Evolutionary conservation across 805 yeast species (phyloP).

Genomic region (Wickerhamomyces ciferrii): DNA sequence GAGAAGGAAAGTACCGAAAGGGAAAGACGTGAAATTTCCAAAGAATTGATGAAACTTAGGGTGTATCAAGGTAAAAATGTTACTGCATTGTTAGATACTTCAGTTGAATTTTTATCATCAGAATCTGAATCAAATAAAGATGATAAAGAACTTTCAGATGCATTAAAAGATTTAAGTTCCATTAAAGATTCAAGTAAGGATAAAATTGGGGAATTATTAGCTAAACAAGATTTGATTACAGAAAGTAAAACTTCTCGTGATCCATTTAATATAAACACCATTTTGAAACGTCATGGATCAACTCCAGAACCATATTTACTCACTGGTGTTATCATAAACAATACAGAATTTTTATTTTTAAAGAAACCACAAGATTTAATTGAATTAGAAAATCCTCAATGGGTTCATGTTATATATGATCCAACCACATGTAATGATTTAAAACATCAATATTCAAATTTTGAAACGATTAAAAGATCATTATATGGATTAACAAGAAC

Average conservation of each 20-base stretch:
- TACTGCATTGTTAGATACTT: slow-evolving; percentile 16
- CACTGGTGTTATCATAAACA: slow-evolving; percentile 29
- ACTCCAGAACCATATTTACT: slow-evolving; percentile 32
- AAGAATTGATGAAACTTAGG: slow-evolving; percentile 19
- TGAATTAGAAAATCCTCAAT: slow-evolving; percentile 7
- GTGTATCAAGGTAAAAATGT: slow-evolving; percentile 28
- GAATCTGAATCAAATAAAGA: slow-evolving; percentile 1
- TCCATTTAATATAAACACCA: slow-evolving; percentile 20
- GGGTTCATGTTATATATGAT: slow-evolving; percentile 27
- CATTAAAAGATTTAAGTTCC: slow-evolving; percentile 17
- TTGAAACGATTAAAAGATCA: slow-evolving; percentile 20
- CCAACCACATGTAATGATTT: slow-evolving; percentile 23
- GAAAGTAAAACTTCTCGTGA: slow-evolving; percentile 13
- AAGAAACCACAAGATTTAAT: slow-evolving; percentile 10
- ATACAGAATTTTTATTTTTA: slow-evolving; percentile 25
- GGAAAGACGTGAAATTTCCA: slow-evolving; percentile 12
- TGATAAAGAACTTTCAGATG: slow-evolving; percentile 4
- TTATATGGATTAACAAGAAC: slow-evolving; percentile 12
- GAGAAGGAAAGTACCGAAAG: slow-evolving; percentile 2
- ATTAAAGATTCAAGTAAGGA: slow-evolving; percentile 9
- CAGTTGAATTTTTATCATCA: slow-evolving; percentile 19
- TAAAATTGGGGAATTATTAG: slow-evolving; percentile 4
- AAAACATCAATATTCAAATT: slow-evolving; percentile 12
- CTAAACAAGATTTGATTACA: slow-evolving; percentile 5
- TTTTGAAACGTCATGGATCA: slow-evolving; percentile 17